phyloP scores from a whole-genome alignment of 1,139 yeast genomes.

The Torulaspora globosa region DNA sequence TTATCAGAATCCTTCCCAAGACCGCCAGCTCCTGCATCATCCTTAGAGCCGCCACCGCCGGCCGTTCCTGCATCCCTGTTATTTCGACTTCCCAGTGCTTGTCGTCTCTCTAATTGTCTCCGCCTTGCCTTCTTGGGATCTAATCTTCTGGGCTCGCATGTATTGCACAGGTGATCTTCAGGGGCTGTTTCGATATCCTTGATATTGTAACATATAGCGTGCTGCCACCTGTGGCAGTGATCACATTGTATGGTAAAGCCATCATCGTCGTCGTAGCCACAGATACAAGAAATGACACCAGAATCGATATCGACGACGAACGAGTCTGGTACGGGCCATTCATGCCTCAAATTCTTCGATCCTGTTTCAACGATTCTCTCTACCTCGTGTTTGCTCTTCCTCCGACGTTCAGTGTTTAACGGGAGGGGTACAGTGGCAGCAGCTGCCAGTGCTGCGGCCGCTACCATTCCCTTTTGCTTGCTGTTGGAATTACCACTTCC shows the following conservation, averaged over 20 bases:
- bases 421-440: conserved; percentile 36
- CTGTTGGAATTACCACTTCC: neutral
- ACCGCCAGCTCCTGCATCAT: neutral
- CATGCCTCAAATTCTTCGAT: neutral
- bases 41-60: neutral
- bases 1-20: conserved; percentile 3
- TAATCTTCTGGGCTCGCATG: conserved; percentile 64
- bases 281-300: conserved; percentile 84
- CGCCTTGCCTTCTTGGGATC: conserved; percentile 50
- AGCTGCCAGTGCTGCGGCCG: conserved; percentile 36
- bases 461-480: conserved; percentile 34
- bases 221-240: conserved; percentile 90
- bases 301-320: conserved; percentile 73
- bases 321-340: conserved; percentile 37
- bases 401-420: conserved; percentile 17
- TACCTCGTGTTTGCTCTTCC: conserved; percentile 2
- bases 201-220: conserved; percentile 82
- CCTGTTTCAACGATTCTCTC: neutral
- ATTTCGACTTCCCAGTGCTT: conserved; percentile 11
- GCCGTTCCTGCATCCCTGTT: neutral
- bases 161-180: conserved; percentile 76
- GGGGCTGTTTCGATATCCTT: conserved; percentile 71
- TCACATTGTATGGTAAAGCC: conserved; percentile 96
- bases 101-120: conserved; percentile 44
- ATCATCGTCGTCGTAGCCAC: conserved; percentile 87